phyloP scores from a whole-genome alignment of 805 yeast genomes.

The Nakazawaea wickerhamii region DNA sequence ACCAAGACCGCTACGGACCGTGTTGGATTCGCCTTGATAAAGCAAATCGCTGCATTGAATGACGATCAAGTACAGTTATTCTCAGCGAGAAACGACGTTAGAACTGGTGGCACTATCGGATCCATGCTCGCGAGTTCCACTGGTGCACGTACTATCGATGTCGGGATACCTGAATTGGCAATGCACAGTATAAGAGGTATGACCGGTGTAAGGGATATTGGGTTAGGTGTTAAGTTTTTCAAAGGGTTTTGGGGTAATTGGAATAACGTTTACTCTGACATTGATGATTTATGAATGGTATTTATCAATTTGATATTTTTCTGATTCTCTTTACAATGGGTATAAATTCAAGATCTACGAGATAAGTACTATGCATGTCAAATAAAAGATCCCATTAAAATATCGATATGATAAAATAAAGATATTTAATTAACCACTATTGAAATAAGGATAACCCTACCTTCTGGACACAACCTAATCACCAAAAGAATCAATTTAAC shows the following conservation, averaged over 20 bases:
- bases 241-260: slow-evolving; percentile 63
- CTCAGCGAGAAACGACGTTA: slow-evolving; percentile 78
- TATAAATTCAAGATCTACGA: too few species aligned
- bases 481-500: too few species aligned
- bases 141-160: slow-evolving; percentile 71
- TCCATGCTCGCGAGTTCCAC: slow-evolving; percentile 60
- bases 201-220: slow-evolving; percentile 71
- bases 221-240: slow-evolving; percentile 68
- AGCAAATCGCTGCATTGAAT: slow-evolving; percentile 60
- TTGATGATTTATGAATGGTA: slow-evolving; percentile 23
- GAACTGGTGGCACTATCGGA: slow-evolving; percentile 89
- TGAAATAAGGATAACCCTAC: too few species aligned
- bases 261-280: slow-evolving; percentile 51
- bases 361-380: too few species aligned
- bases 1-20: slow-evolving; percentile 82
- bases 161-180: slow-evolving; percentile 78
- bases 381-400: too few species aligned
- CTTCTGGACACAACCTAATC: too few species aligned
- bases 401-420: too few species aligned
- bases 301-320: too few species aligned
- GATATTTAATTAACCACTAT: too few species aligned
- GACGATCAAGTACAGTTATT: slow-evolving; percentile 69
- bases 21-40: slow-evolving; percentile 62
- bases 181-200: slow-evolving; percentile 87
- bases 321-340: too few species aligned